Evolutionary conservation across 2,329 filamentous ascomycete species (phyloP), one percentile per base, ranked within the genome.

Genomic region (Geosmithia flava): DNA sequence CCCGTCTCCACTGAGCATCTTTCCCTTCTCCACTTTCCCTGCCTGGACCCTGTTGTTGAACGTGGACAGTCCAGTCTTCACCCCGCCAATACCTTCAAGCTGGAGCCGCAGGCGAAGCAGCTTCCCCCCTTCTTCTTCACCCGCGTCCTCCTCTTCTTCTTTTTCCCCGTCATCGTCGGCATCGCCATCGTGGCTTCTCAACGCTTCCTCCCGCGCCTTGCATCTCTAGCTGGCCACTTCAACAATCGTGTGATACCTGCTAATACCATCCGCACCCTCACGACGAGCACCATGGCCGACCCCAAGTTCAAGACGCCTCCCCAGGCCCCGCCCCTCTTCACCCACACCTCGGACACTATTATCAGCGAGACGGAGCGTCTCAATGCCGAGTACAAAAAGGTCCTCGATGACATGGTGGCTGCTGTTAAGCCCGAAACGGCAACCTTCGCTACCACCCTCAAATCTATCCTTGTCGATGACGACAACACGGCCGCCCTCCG

Each of bases 281-380:
- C 61, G 53, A 81, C 73, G 54, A 74, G 67, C 62, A 75, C 65
- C 60, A 86, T 87, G 82, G 79, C 77, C 54, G 74, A 78, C 51
- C 66, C 74, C 54, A 77, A 80, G 65, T 87, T 85, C 67, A 76
- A 75, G 63, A 83, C 75, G 60, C 86, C 86, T 53, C 86, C 87
- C 2, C 86, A 91, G 70, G 72, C 81, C 41, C 86, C 87, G 49
- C 85, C 86, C 48, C 74, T 81, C 60, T 93, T 91, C 68, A 87
- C 76, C 3, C 83, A 82, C 55, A 89, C 85, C 44, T 78, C 83
- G 53, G 75, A 83, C 51, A 78, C 75, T 55, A 75, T 93, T 54
- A 65, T 86, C 42, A 69, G 72, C 51, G 81, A 85, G 55, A 81
- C 85, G 45, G 79, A 86, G 66, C 69, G 68, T 48, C 65, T 86